Base-by-base conservation (phyloP, 1,139 yeast species). In the Groenewaldozyma auringiensis region DNA sequence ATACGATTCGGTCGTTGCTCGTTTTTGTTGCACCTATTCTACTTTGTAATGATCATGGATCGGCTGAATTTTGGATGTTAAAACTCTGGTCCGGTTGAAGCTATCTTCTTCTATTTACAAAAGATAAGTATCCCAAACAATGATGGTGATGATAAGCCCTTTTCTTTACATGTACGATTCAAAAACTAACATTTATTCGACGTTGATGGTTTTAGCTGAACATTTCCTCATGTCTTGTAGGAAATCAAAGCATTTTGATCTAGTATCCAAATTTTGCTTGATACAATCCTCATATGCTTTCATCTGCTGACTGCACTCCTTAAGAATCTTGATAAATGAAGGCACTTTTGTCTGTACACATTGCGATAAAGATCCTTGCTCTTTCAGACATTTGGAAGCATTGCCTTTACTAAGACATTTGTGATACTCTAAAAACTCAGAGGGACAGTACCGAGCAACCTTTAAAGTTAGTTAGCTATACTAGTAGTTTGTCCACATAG, bases 371-470 rank as follows among this genome's bases (percentile, higher is more conserved):
- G 65, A 65, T 33, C 62, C 60, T 60, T 81, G 88, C 53, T 77
- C 75, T 37, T 60, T 57, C 1, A 64, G 61, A 56, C 89, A 82
- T 45, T 67, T 63, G 46, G 70, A 57, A 32, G 75, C 68, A 50
- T 73, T 72, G 37, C 72, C 69, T 20, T 65, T 68, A 46, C 79
- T 67, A 68, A 82, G 72, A 55, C 89, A 82, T 53, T 75, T 76
- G 62, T 82, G 86, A 62, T 79, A 81, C 21, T 72, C 73, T 45
- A 82, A 64, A 54, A 82, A 81, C 56, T 75, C 75, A 51, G 74
- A 77, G 0, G 88, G 87, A 59, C 89, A 82, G 54, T 70, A 66
- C 45, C 76, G 69, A 14, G 87, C 85, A 42, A 82, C 79, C 70
- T 66, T 34, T 3, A 37, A n/a, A n/a, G n/a, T 25, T 25, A 25